These are phyloP conservation scores for Amauroascus niger DNA, from an alignment of 2,329 filamentous ascomycete species.

Conservation along the genomic window DNA sequence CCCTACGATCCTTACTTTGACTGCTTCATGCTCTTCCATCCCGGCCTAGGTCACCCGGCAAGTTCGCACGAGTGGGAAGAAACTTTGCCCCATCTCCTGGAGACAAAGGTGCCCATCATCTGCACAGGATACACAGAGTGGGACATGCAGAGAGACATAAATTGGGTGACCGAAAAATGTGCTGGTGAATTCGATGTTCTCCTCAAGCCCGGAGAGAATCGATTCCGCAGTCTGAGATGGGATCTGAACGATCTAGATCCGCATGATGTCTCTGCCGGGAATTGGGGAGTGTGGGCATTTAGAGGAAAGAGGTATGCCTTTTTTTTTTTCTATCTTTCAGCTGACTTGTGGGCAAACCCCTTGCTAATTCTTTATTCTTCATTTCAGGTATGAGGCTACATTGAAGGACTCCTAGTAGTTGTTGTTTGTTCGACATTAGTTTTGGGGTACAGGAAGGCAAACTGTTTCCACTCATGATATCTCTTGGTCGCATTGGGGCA, in stretches of 20 bases:
- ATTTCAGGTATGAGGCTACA: conserved; percentile 32
- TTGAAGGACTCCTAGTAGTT: conserved; percentile 23
- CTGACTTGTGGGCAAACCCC: background rate
- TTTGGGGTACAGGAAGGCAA: background rate
- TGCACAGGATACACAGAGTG: conserved; percentile 92
- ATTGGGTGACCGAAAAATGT: conserved; percentile 78
- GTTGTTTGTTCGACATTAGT: background rate
- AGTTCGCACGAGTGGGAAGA: conserved; percentile 90
- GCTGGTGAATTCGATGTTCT: conserved; percentile 86
- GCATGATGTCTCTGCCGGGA: conserved; percentile 86
- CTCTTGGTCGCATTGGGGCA: background rate
- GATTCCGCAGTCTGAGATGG: conserved; percentile 88
- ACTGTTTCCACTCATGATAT: background rate
- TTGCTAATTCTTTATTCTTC: conserved; percentile 9
- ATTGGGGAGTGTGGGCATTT: conserved; percentile 97
- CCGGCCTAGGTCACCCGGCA: conserved; percentile 86
- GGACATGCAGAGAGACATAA: conserved; percentile 86
- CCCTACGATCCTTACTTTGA: conserved; percentile 98
- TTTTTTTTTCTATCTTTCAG: background rate
- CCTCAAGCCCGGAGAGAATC: conserved; percentile 85
- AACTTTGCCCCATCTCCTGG: conserved; percentile 77
- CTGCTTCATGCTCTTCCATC: conserved; percentile 94
- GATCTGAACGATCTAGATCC: conserved; percentile 93
- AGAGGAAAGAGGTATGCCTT: conserved; percentile 76
- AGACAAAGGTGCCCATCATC: conserved; percentile 91